Evolutionary conservation across 352 stramenopile genomes (phyloP), one percentile per base, ranked within the genome.

Genomic region (Pythium insidiosum): DNA sequence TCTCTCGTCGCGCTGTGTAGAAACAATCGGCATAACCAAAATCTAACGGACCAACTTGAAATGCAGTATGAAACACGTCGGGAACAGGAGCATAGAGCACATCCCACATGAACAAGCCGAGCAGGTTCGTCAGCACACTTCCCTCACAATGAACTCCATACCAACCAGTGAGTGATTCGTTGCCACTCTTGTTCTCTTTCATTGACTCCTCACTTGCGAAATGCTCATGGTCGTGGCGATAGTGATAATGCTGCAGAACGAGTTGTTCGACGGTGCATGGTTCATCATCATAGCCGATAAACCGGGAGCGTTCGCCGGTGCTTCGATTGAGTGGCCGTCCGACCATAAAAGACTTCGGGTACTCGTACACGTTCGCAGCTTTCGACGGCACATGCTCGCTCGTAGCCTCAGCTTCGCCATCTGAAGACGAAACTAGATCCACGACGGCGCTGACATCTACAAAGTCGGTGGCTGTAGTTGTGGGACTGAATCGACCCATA

Each of bases 71-170:
- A 44, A 95, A 95, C 2, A 95, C 85, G 39, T 92, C 61, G 2
- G 74, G 63, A 15, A 94, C 61, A n/a, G 47, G 60, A 0, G 72
- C 65, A 33, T 95, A 95, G 22, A 96, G 45, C 9, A 91, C 51
- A 25, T 94, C 77, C 86, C 86, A 95, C 68, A 95, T 76, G n/a
- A 94, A 72, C 15, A 96, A 47, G 0, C 82, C 78, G 53, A 94
- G 94, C 2, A 96, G 35, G 36, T 79, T 84, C 12, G 61, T 53
- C 22, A 96, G 43, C 25, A 86, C 52, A 30, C 50, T 48, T 0
- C 86, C 84, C 61, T 95, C 84, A 20, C 70, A 89, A 47, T 96
- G 86, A n/a, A 88, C 56, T 1, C 83, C 83, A 28, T 88, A 84
- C 86, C 86, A 96, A 4, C 78, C 73, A 34, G 64, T n/a, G n/a